Conservation (phyloP, 306 rosid species). For the Notholithocarpus densiflorus region DNA sequence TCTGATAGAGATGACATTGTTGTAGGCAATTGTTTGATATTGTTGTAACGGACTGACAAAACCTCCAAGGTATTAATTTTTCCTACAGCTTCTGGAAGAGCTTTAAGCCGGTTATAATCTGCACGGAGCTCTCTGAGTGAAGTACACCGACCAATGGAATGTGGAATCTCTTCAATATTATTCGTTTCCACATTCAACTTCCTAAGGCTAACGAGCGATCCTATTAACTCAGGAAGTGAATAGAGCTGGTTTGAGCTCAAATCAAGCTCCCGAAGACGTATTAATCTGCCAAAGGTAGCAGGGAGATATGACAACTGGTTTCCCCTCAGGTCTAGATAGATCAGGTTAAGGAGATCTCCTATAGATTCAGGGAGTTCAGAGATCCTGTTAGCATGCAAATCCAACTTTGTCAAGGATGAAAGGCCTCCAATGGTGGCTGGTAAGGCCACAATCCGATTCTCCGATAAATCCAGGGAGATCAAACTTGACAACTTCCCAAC, state of each 20-base stretch:
- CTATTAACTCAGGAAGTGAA: conserved; percentile 61
- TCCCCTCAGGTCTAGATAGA: conserved; percentile 60
- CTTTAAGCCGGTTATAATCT: conserved; percentile 78
- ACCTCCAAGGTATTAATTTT: conserved; percentile 71
- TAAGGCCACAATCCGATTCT: conserved; percentile 61
- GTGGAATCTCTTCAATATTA: conserved; percentile 80
- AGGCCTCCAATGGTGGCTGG: conserved; percentile 77
- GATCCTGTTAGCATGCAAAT: conserved; percentile 68
- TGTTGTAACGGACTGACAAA: conserved; percentile 75
- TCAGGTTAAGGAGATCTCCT: conserved; percentile 63
- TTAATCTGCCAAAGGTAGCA: conserved; percentile 63
- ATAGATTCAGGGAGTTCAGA: conserved; percentile 58
- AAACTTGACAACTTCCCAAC: conserved; percentile 76
- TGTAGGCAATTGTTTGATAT: conserved; percentile 74
- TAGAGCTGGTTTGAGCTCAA: conserved; percentile 70
- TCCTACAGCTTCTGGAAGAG: conserved; percentile 89
- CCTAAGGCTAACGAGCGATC: conserved; percentile 64
- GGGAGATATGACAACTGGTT: conserved; percentile 59
- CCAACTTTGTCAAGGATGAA: conserved; percentile 63
- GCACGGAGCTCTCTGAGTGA: conserved; percentile 65
- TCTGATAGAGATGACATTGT: conserved; percentile 71
- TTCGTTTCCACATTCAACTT: conserved; percentile 71
- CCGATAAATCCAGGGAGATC: conserved; percentile 75
- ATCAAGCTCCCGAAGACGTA: conserved; percentile 71
- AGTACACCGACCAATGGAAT: conserved; percentile 68